Evolutionary conservation across 2,329 filamentous ascomycete genomes (phyloP), one percentile per base, ranked within the genome.

Genomic region (Fusarium pilosicola): DNA sequence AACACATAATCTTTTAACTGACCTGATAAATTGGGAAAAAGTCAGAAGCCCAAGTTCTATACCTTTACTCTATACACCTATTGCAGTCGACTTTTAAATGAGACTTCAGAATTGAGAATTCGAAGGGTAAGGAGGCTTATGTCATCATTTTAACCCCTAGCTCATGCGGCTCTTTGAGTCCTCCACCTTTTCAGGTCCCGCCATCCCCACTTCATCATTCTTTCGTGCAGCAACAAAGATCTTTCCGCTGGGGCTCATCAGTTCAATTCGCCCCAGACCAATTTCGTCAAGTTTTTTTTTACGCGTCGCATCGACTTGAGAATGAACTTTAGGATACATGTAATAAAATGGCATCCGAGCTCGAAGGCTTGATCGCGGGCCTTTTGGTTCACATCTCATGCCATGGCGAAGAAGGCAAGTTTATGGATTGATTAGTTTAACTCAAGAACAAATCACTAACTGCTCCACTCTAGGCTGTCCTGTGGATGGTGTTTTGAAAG

Each of bases 401-500:
- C 66, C 78, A 80, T 30, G 82, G 82, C 56, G 82, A 83, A 75
- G 73, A 81, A 75, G 82, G 83, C 81, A 67, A 77, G 81, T 79
- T 62, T 55, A 59, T 66, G 42, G 24, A 56, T 54, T 62, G 14
- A 48, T 48, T 59, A 26, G 22, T 63, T 45, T 34, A 54, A 12
- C 34, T 46, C 61, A 20, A 28, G 41, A 46, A 45, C 42, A 22
- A 64, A 41, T 60, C 30, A 68, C 73, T 74, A 56, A 74, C 42
- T 42, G 32, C 28, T 34, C 54, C 18, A 52, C 34, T 58, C 44
- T 66, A 82, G 82, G 82, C 30, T 82, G 79, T 62, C 74, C 77
- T 42, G 76, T 82, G 24, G 59, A 65, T n/a, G 78, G 81, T 20
- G 73, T 82, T 48, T 64, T 83, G 44, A 69, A 79, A 48, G 79